These are phyloP conservation scores for Stephania yunnanensis DNA, from an alignment of 164 flowering plant genomes.

Conservation along the genomic window DNA sequence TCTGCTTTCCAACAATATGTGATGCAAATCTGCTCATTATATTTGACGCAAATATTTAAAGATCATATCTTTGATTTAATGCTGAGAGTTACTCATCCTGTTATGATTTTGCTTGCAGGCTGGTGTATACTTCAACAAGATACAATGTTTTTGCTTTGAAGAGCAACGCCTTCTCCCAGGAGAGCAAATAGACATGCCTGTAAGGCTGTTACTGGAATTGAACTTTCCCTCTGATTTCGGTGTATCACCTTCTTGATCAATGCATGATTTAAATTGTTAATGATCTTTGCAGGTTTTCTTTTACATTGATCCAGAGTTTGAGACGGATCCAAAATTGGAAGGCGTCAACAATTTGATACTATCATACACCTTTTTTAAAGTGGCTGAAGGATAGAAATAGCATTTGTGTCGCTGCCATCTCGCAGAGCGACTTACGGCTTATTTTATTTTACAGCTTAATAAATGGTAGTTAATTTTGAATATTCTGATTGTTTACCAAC, in stretches of 20 bases:
- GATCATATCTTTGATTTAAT: not conserved
- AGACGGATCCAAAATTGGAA: slow-evolving; percentile 83
- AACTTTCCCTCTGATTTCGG: not conserved
- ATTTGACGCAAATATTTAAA: not conserved
- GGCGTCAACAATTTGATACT: slow-evolving; percentile 78
- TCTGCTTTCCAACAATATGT: not conserved
- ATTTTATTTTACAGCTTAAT: not conserved
- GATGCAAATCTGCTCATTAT: not conserved
- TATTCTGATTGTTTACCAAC: not conserved
- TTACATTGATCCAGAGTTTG: slow-evolving; percentile 92
- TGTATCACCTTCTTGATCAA: not conserved
- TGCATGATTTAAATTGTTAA: not conserved
- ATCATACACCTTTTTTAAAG: slow-evolving; percentile 84
- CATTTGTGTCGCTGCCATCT: not conserved
- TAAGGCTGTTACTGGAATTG: slow-evolving; percentile 60
- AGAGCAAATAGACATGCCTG: slow-evolving; percentile 98
- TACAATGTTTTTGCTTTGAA: slow-evolving; percentile 96
- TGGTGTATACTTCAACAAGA: slow-evolving; percentile 89
- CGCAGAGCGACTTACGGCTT: not conserved
- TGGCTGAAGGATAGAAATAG: slow-evolving; percentile 35
- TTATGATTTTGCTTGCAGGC: slow-evolving; percentile 42
- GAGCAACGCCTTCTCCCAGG: slow-evolving; percentile 97
- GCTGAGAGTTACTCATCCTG: not conserved
- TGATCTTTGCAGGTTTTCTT: slow-evolving; percentile 69
- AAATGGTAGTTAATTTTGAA: not conserved